Base-by-base conservation (phyloP, 331 rosid genomes). In the Dryas integrifolia region DNA sequence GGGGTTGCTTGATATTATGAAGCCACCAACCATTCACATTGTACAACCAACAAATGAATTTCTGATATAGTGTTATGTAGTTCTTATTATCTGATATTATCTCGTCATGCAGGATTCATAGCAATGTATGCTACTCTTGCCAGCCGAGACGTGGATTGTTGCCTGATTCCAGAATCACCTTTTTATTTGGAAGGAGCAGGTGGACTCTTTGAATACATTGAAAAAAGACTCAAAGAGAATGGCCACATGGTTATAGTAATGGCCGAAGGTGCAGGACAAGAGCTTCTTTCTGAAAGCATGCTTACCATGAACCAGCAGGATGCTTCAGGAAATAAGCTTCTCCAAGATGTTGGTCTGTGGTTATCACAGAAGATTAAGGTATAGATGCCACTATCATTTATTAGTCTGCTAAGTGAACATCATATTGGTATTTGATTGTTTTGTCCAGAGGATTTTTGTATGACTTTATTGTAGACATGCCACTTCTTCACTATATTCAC, bases 181-280 rank as follows among this genome's bases (percentile, higher is more conserved):
- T 87, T 87, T 63, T 87, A 77, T 75, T 87, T 87, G 5, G 85
- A 84, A 75, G 91, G 87, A 39, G 16, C 75, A 0, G 82, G 86
- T 38, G 91, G 87, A 12, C 81, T 87, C 1, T 80, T 77, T 7
- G 79, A 80, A 57, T 87, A 67, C 59, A 77, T 87, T 5, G 84
- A 84, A 66, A 81, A 80, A 40, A 74, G 79, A 38, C 79, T 84
- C 3, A 69, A 70, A 61, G 87, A 84, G 78, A 24, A 77, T 40
- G 88, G 91, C 24, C 88, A 87, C 73, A 75, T 87, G 84, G 91
- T 87, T 65, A 77, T 82, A 72, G 91, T 84, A 24, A 72, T 84
- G 12, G 86, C 88, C 2, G 86, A 82, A 82, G 91, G 91, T 6
- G 84, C 84, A 58, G 91, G 85, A 21, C 85, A 86, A 52, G 88